Conservation (phyloP, 257 asterid species). For the Ehretia macrophylla region DNA sequence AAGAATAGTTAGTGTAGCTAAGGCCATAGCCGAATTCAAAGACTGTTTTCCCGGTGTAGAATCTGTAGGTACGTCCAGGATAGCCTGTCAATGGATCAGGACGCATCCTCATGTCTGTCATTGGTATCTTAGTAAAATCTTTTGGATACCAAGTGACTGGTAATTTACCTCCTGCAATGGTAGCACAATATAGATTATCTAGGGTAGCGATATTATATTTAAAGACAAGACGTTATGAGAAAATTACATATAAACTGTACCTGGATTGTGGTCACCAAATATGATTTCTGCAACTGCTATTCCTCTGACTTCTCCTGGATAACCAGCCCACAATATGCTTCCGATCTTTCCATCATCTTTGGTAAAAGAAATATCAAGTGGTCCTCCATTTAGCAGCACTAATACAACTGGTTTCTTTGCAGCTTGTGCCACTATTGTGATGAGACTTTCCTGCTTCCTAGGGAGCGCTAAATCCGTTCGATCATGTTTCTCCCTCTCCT, state of each 20-base stretch:
- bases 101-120: slow-evolving; percentile 83
- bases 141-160: slow-evolving; percentile 78
- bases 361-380: slow-evolving; percentile 64
- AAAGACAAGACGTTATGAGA: not conserved
- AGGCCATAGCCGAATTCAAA: slow-evolving; percentile 66
- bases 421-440: slow-evolving; percentile 36
- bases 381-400: slow-evolving; percentile 59
- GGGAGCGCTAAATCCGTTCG: slow-evolving; percentile 47
- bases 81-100: slow-evolving; percentile 51
- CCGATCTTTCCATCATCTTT: slow-evolving; percentile 43
- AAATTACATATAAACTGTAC: slow-evolving; percentile 15
- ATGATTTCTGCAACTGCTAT: slow-evolving; percentile 48
- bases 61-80: slow-evolving; percentile 72
- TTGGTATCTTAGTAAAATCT: slow-evolving; percentile 41
- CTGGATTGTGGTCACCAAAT: slow-evolving; percentile 63
- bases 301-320: slow-evolving; percentile 77
- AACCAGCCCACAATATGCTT: slow-evolving; percentile 72
- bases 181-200: not conserved
- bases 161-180: slow-evolving; percentile 53
- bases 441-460: slow-evolving; percentile 42
- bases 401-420: slow-evolving; percentile 44
- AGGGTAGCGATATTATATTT: not conserved
- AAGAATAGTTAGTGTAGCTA: slow-evolving; percentile 51
- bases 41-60: slow-evolving; percentile 59
- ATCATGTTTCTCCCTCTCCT: slow-evolving; percentile 51